Base-by-base conservation (phyloP, 176 grass and related monocot genomes). In the Eleusine indica region DNA sequence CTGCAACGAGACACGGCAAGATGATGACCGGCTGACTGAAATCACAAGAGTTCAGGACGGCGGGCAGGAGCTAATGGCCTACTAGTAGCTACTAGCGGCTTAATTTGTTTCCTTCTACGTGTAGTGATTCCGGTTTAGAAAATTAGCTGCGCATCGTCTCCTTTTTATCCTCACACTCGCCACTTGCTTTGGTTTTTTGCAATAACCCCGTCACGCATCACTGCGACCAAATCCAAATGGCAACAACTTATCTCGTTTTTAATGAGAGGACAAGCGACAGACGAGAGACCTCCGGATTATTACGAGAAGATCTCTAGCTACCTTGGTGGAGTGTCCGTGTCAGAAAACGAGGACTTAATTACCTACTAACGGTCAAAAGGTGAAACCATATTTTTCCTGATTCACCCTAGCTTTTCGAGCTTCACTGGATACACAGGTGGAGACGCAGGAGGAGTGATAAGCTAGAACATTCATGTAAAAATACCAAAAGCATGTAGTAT, bases 301-400 rank as follows among this genome's bases (percentile, higher is more conserved):
- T 47, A 80, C 38, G 46, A n/a, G 16, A 57, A 78, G 29, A 86
- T 86, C 35, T 86, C 5, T 17, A 37, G 32, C 32, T 35, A 35
- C 2, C 32, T 35, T 35, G 84, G 77, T 74, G 18, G 57, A 80
- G 70, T 14, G 84, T 86, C 84, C 21, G 25, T 11, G 38, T 80
- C 84, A 80, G 48, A 74, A 64, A 63, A 68, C 10, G 4, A 78
- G 41, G 28, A 72, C 65, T 53, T 52, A 14, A 9, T 54, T 15
- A 62, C 42, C 42, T 47, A 11, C 8, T 42, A 41, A 48, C 32
- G 6, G 68, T 72, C 84, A 79, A 86, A 85, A 71, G 65, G 72
- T 53, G 37, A 80, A 80, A 86, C 66, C 68, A 86, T 86, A 40
- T n/a, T 21, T 16, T 19, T 12, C 75, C 10, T 68, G 32, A 1